Conservation (phyloP, 495 filamentous ascomycete species). For the Neurospora sp. region DNA sequence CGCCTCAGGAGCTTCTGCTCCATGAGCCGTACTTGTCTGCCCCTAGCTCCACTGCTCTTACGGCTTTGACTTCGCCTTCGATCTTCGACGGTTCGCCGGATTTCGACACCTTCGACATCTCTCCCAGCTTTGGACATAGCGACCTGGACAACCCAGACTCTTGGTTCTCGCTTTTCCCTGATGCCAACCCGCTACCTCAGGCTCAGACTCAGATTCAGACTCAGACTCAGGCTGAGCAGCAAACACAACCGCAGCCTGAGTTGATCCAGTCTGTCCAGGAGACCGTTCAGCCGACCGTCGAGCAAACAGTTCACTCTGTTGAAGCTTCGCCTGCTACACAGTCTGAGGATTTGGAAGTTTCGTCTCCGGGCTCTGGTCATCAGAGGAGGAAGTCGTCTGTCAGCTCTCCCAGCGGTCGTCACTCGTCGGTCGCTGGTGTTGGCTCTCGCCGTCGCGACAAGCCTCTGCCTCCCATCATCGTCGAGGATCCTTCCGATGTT, state of each 20-base stretch:
- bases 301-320: conserved; percentile 14
- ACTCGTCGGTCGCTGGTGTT: conserved; percentile 62
- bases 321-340: conserved; percentile 34
- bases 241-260: not conserved
- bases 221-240: conserved; percentile 1
- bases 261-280: not conserved
- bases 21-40: conserved; percentile 56
- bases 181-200: conserved; percentile 18
- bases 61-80: conserved; percentile 74
- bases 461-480: conserved; percentile 67
- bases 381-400: conserved; percentile 34
- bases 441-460: conserved; percentile 61
- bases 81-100: conserved; percentile 66
- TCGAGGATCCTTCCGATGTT: conserved; percentile 60
- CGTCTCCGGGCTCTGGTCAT: conserved; percentile 19
- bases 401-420: conserved; percentile 42
- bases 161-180: conserved; percentile 65
- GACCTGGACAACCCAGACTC: conserved; percentile 35
- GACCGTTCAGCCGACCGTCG: not conserved
- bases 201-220: not conserved
- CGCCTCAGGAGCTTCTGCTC: conserved; percentile 72
- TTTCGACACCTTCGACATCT: conserved; percentile 61
- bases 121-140: conserved; percentile 52
- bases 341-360: conserved; percentile 30
- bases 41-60: conserved; percentile 74